Base-by-base conservation (phyloP, 768 basidiomycete species). In the Rhodotorula diobovata region DNA sequence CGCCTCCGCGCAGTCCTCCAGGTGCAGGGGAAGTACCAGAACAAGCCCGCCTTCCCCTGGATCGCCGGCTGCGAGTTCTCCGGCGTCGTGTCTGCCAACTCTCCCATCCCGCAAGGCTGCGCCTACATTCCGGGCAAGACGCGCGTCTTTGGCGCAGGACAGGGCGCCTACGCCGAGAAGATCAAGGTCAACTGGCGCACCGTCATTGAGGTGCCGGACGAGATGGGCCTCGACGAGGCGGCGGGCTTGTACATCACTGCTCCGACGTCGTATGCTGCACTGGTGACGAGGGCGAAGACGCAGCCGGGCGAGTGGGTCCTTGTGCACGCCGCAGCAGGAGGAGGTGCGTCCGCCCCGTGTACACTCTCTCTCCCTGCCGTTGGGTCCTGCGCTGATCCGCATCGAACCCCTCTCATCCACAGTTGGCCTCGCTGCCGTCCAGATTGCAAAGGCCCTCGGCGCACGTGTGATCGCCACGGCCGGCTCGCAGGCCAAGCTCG, bases 401-500 rank as follows among this genome's bases (percentile, higher is more conserved):
- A 25, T 7, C 34, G 1, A 2, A 0, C 11, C 41, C 41, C 14
- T 15, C 41, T 9, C 6, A 43, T 18, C 41, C 32, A 18, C n/a
- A 71, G 93, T 98, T 10, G 94, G 94, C 0, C 87, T 95, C 61
- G 87, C 88, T 12, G 94, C 95, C 14, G 87, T 93, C 28, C 95
- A 97, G 79, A 84, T 97, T 64, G 94, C 92, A 32, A 96, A 96
- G 85, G 93, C 85, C 15, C 84, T 96, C 58, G 95, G 93, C 35
- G 94, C 91, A 50, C 91, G 86, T 76, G 96, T 99, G 32, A 97
- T 99, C 75, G 96, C 93, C 1, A 94, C 93, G 0, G 92, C 91
- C 32, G 79, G 78, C 1, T 72, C 79, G 2, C 61, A 67, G 7
- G 61, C 53, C 25, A 99, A 99, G 80, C 83, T 95, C 14, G 87